A percentile compares a stretch with the other conserved stretches of the same genome.
phyloP scores from a whole-genome alignment of 306 rosid species.

The Adenanthera pavonina region DNA sequence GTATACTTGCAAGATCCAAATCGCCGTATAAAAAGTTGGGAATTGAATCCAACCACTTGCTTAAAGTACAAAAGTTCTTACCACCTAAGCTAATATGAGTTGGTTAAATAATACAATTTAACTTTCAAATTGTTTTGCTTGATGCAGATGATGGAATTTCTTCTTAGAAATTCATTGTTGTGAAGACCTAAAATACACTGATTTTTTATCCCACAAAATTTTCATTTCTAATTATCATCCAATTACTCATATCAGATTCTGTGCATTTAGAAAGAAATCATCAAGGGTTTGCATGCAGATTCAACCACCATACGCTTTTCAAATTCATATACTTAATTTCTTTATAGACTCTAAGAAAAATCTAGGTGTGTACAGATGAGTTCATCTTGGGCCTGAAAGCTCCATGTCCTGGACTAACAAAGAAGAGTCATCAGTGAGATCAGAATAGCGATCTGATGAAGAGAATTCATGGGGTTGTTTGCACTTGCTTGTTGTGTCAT shows the following conservation, averaged over 20 bases:
- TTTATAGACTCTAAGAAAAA: not conserved
- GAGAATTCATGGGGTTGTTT: constrained; percentile 49
- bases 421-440: constrained; percentile 91
- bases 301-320: constrained; percentile 52
- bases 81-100: no score
- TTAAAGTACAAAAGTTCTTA: no score
- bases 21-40: no score
- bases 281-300: constrained; percentile 43
- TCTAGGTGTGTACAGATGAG: not conserved
- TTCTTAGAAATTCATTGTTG: not conserved
- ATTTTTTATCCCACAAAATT: constrained; percentile 38
- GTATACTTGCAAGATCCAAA: no score
- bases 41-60: no score
- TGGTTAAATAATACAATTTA: no score
- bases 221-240: constrained; percentile 41
- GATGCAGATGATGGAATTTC: not conserved
- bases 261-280: constrained; percentile 65
- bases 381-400: constrained; percentile 94
- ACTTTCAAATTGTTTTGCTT: not conserved
- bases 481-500: constrained; percentile 35
- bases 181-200: not conserved
- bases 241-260: constrained; percentile 49
- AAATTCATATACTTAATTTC: constrained; percentile 40
- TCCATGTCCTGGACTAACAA: constrained; percentile 96
- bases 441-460: constrained; percentile 71